Evolutionary conservation across 208 protist species (phyloP).

Genomic region (Leishmania martiniquensis): DNA sequence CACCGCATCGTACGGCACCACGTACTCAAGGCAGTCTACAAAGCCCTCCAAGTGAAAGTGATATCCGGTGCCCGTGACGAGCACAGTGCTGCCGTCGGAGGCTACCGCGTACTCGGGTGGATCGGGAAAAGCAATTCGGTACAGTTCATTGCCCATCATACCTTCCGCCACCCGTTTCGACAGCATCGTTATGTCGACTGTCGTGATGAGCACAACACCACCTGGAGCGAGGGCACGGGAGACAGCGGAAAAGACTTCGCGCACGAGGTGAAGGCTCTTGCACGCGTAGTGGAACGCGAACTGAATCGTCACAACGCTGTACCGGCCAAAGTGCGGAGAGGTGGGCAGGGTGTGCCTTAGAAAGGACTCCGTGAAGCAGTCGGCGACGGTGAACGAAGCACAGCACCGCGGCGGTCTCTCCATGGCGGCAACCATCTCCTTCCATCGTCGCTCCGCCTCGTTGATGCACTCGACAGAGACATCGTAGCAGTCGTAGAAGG

Average conservation of each 20-base stretch:
- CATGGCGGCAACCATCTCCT: constrained; percentile 15
- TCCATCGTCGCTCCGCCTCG: constrained; percentile 69
- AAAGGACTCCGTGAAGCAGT: constrained; percentile 80
- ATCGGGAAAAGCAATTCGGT: constrained; percentile 28
- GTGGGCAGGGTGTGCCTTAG: constrained; percentile 37
- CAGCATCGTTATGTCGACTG: constrained; percentile 58
- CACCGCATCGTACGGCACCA: constrained; percentile 60
- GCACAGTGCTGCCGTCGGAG: constrained; percentile 13
- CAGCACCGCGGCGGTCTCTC: constrained; percentile 20
- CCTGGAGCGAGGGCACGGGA: constrained; percentile 44
- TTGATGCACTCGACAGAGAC: constrained; percentile 71
- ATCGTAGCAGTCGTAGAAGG: constrained; percentile 74
- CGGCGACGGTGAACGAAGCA: constrained; percentile 68
- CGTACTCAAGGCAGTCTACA: constrained; percentile 88
- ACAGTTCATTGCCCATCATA: constrained; percentile 38
- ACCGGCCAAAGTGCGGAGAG: constrained; percentile 46
- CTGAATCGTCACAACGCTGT: constrained; percentile 80
- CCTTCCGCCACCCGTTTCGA: constrained; percentile 39
- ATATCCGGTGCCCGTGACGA: constrained; percentile 67
- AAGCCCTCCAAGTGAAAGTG: constrained; percentile 86
- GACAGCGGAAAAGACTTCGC: constrained; percentile 47
- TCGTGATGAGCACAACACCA: constrained; percentile 82
- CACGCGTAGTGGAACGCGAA: constrained; percentile 93
- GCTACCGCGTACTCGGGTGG: constrained; percentile 4
- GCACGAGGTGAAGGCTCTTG: constrained; percentile 42